These are phyloP conservation scores for Eimeria tenella DNA, from an alignment of 169 alveolate genomes.

Conservation along the genomic window DNA sequence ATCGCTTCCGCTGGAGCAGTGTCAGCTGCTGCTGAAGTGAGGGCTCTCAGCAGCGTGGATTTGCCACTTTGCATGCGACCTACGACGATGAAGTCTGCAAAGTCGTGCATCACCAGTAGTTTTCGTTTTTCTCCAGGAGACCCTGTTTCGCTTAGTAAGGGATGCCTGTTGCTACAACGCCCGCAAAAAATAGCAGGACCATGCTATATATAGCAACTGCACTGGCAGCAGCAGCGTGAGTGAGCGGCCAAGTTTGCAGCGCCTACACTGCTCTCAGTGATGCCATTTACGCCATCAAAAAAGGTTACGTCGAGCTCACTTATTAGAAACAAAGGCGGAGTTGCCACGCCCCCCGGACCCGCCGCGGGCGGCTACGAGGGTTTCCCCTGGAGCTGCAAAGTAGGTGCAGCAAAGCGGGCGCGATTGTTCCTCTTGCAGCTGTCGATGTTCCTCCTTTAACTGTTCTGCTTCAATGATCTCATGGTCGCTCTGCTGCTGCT, in stretches of 20 bases:
- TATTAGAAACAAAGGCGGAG: constrained; percentile 66
- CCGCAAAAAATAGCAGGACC: constrained; percentile 6
- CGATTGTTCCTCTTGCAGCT: not conserved
- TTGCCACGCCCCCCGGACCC: constrained; percentile 68
- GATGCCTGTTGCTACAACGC: constrained; percentile 55
- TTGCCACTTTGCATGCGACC: constrained; percentile 73
- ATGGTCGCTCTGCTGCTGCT: constrained; percentile 26
- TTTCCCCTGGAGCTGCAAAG: constrained; percentile 61
- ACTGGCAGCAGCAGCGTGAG: not conserved
- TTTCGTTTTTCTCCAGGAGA: constrained; percentile 49
- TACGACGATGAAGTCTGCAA: constrained; percentile 47
- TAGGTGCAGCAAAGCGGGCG: constrained; percentile 45
- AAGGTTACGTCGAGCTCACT: not conserved
- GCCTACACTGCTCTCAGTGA: not conserved
- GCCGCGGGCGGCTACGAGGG: constrained; percentile 70
- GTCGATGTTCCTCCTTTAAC: not conserved
- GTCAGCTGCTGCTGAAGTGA: constrained; percentile 46
- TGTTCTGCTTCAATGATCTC: not conserved
- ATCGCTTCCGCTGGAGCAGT: not conserved
- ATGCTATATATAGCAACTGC: not conserved
- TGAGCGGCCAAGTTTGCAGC: not conserved
- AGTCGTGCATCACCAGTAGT: constrained; percentile 61
- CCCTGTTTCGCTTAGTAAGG: constrained; percentile 46
- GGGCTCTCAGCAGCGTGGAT: constrained; percentile 70
- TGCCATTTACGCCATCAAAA: not conserved